Conservation (phyloP, 2,329 filamentous ascomycete species). For the Curvularia hawaiiensis region DNA sequence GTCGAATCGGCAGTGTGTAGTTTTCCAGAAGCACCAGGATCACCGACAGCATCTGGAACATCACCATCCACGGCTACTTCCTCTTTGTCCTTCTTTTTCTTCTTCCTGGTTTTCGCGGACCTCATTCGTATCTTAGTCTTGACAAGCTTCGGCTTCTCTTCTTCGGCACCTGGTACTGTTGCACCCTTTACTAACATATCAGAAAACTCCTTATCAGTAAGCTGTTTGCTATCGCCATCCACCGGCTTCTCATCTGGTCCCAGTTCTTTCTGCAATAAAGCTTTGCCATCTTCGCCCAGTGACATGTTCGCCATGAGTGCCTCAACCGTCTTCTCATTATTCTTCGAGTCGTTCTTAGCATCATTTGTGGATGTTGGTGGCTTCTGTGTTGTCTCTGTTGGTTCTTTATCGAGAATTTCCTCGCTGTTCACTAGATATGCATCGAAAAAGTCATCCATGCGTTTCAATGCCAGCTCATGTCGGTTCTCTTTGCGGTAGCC, state of each 20-base stretch:
- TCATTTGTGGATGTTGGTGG: conserved; percentile 11
- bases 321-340: conserved; percentile 28
- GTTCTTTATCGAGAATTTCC: conserved; percentile 58
- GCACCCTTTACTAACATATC: conserved; percentile 35
- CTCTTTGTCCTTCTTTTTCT: conserved; percentile 27
- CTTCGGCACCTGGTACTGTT: conserved; percentile 19
- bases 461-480: conserved; percentile 72
- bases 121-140: conserved; percentile 47
- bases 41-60: conserved; percentile 13
- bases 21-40: conserved; percentile 13
- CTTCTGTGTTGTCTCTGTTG: conserved; percentile 11
- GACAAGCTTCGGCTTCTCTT: conserved; percentile 32
- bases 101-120: conserved; percentile 33
- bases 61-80: conserved; percentile 24
- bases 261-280: conserved; percentile 8
- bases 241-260: conserved; percentile 6
- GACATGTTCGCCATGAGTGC: conserved; percentile 31
- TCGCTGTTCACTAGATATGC: conserved; percentile 67
- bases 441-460: conserved; percentile 75
- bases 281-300: conserved; percentile 18
- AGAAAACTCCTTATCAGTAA: conserved; percentile 39
- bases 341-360: conserved; percentile 16
- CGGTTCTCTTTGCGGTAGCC: conserved; percentile 74
- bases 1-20: conserved; percentile 15
- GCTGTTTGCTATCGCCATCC: conserved; percentile 6